These are phyloP conservation scores for Colletotrichum tanaceti DNA, from an alignment of 2,329 filamentous ascomycete species.

Conservation along the genomic window DNA sequence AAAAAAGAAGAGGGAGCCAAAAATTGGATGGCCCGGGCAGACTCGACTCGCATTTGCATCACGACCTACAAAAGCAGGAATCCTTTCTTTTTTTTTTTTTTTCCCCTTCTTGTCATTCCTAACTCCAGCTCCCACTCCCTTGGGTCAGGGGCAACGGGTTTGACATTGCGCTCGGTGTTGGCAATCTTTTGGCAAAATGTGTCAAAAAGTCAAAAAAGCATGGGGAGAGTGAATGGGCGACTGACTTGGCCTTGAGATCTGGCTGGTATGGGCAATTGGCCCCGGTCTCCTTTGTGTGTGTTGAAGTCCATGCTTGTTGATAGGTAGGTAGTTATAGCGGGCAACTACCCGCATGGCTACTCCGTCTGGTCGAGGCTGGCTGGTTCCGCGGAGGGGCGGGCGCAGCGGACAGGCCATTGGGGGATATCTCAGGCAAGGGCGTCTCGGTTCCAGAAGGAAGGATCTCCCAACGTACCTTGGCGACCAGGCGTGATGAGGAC, in stretches of 20 bases:
- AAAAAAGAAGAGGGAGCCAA: constrained; percentile 23
- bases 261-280: constrained; percentile 17
- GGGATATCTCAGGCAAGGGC: background rate
- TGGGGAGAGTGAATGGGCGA: constrained; percentile 17
- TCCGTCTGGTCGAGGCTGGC: background rate
- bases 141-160: constrained; percentile 22
- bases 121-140: background rate
- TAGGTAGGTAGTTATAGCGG: constrained; percentile 1
- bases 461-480: too few relatives aligned
- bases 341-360: background rate
- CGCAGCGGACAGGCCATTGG: background rate
- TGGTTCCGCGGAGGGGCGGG: background rate
- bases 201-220: constrained; percentile 18
- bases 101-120: too few relatives aligned
- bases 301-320: constrained; percentile 3
- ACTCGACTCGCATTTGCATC: constrained; percentile 33
- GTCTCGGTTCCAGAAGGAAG: background rate
- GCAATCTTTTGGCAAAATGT: constrained; percentile 10
- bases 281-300: constrained; percentile 22
- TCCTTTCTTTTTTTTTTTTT: constrained; percentile 13
- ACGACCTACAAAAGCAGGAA: constrained; percentile 36
- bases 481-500: constrained; percentile 3
- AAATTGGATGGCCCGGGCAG: constrained; percentile 16
- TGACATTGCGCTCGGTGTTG: constrained; percentile 36
- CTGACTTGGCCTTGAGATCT: constrained; percentile 1